Base-by-base conservation (phyloP, 2,329 filamentous ascomycete genomes). In the Colletotrichum cereale region DNA sequence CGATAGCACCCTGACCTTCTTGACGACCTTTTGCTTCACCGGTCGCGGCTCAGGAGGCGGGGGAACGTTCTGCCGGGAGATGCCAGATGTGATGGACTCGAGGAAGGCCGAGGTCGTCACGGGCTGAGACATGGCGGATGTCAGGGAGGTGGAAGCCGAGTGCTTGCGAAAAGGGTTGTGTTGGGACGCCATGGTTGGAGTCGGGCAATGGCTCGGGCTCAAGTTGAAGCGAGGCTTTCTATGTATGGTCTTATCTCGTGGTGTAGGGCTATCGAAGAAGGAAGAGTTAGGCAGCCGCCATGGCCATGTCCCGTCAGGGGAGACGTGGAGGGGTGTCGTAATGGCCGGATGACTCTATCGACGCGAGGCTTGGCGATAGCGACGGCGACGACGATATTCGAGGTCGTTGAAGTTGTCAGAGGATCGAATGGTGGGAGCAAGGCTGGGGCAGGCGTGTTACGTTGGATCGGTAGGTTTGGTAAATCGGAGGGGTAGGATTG, bases 1-100 rank as follows among this genome's bases (percentile, higher is more conserved):
- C 52, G 89, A 91, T 77, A 91, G 86, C 11, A 92, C 87, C 76
- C 91, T 89, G 72, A 93, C 91, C 76, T 89, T 92, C 81, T 92
- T 92, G 71, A 88, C 85, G 48, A 89, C 84, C 83, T 87, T 93
- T 50, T 79, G 78, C 74, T 81, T 86, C 12, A 57, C 62, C 4
- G 73, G 67, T 57, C 72, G 71, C 18, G 29, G 56, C 7, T 73
- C 74, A 64, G 66, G 68, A 16, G 65, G 52, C n/a, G 67, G 73
- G 60, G 78, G 77, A 14, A 72, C 72, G 14, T 72, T 72, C 34
- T 71, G 71, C 36, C 48, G 71, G 29, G 76, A 78, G 36, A 73
- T 44, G 55, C 78, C 71, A 66, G 77, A 74, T 73, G 77, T 76
- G 71, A 78, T 76, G 58, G 77, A 73, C 56, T 80, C 76, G 69